Conservation (phyloP, 805 yeast species). For the Monosporozyma solicola region DNA sequence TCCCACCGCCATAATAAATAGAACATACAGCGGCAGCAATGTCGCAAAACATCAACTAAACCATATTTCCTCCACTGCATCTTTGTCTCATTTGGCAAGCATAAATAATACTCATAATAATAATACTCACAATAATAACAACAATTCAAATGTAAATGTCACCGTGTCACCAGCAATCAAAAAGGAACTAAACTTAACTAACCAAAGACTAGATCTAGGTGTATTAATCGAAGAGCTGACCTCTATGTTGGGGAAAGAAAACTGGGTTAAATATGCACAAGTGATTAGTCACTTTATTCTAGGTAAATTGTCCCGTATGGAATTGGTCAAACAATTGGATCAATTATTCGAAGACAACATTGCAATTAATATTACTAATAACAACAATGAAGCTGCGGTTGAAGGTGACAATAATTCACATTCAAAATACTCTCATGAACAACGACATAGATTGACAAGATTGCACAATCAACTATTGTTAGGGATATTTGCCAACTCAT, state of each 20-base stretch:
- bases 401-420: background rate
- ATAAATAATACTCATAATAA: background rate
- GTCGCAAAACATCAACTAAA: background rate
- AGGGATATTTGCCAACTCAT: slow-evolving; percentile 75
- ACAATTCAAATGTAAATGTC: background rate
- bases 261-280: slow-evolving; percentile 81
- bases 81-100: background rate
- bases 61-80: background rate
- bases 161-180: background rate
- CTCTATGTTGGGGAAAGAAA: slow-evolving; percentile 54
- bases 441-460: slow-evolving; percentile 17
- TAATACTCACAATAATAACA: background rate
- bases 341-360: slow-evolving; percentile 35
- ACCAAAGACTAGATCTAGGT: slow-evolving; percentile 49
- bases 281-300: slow-evolving; percentile 65
- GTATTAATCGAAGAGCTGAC: slow-evolving; percentile 65
- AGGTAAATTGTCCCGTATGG: slow-evolving; percentile 71
- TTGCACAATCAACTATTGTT: slow-evolving; percentile 77
- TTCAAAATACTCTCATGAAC: background rate
- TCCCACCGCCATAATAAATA: background rate
- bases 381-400: background rate
- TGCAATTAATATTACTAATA: background rate
- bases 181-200: background rate
- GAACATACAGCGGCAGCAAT: background rate
- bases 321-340: slow-evolving; percentile 51